Evolutionary conservation across 2,329 filamentous ascomycete species (phyloP), one percentile per base, ranked within the genome.

Genomic region (Pyrenophora graminea): DNA sequence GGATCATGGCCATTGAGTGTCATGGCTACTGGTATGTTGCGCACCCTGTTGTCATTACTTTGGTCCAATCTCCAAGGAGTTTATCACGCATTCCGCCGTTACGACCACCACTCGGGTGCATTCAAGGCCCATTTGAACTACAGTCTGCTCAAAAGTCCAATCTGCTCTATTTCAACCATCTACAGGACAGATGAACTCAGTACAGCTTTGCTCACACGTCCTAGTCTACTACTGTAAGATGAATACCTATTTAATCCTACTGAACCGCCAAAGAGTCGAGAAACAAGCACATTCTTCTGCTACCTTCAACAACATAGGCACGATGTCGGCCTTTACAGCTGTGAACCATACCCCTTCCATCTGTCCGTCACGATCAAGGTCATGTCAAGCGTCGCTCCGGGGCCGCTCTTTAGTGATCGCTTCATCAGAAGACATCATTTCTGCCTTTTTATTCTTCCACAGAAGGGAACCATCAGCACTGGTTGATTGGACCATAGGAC

Each of bases 401-500:
- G 75, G 76, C 27, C 65, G 77, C 41, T 48, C 70, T 19, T 55
- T 75, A 12, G 74, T 80, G 39, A 62, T 79, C 43, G 64, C 74
- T 23, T 76, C 77, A 3, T 77, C 73, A 2, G 62, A 73, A 31
- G 64, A 70, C 10, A 62, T 80, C 1, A 61, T 80, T 0, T 67
- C 74, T n/a, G 73, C 74, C 2, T 80, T 80, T 48, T 60, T 78
- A 23, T 80, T 78, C 63, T 77, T 79, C 61, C 69, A 76, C 25
- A 57, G 66, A n/a, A 72, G 76, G 34, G 62, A 75, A 12, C 77
- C 73, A 13, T 72, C 73, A 18, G 74, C 75, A 1, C 63, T 80
- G 30, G 73, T 79, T 32, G 79, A 75, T 55, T 80, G 78, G 78
- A 76, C 71, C 0, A 73, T 79, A 57, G 73, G 73, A 31, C 79